Base-by-base conservation (phyloP, 2,329 filamentous ascomycete species). In the Fusarium haematococcum region DNA sequence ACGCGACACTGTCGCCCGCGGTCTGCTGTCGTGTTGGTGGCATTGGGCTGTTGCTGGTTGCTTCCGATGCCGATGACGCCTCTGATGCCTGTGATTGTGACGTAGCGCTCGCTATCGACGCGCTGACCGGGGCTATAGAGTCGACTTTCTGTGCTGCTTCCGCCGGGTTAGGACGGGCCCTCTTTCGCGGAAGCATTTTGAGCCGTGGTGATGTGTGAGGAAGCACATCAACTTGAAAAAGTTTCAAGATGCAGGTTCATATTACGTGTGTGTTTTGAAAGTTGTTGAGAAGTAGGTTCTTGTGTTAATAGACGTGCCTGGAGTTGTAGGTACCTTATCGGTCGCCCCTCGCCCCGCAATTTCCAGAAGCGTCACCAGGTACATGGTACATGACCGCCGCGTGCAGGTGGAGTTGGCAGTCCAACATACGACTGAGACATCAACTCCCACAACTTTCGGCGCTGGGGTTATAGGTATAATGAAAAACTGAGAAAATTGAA, bases 111-210 rank as follows among this genome's bases (percentile, higher is more conserved):
- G 66, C 65, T 63, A 63, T 75, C 58, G 73, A 57, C 62, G 63
- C 37, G 62, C 63, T 64, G 58, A 68, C 71, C 59, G 56, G 65
- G 64, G 74, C 70, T 45, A 65, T 66, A 48, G 72, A 66, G 65
- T 62, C 33, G 60, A 61, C 45, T 35, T 64, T 67, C 27, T 69
- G 63, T 65, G 75, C 70, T 62, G 69, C 72, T 69, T 77, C 71
- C 50, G 75, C 73, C 62, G 79, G 74, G 61, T 81, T 80, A 58
- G 78, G 78, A 54, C 81, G 78, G 68, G 76, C 78, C 74, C 79
- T 78, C 75, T 83, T 83, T 67, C 81, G 81, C 56, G 80, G 76
- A 73, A 78, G 68, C 82, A 83, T 83, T 61, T 33, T 58, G 52
- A 39, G 33, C 43, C 56, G 37, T 35, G 60, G n/a, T 25, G 20